These are phyloP conservation scores for Fagopyrum esculentum DNA, from an alignment of 148 eudicot species.

Conservation along the genomic window DNA sequence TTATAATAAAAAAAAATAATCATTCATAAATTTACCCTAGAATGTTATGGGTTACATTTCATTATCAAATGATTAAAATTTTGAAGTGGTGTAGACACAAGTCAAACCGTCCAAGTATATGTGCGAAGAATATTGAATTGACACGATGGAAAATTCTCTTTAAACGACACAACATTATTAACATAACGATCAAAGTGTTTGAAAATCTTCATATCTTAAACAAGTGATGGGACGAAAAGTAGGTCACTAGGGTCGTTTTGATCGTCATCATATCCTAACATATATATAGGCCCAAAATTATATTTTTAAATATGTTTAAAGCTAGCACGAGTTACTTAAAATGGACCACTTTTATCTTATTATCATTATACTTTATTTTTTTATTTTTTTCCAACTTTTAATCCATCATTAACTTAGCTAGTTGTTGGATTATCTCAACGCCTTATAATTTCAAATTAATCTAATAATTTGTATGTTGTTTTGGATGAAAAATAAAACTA, in stretches of 20 bases:
- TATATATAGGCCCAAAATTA: not conserved
- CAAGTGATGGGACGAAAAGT: not conserved
- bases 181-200: not conserved
- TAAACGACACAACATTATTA: not conserved
- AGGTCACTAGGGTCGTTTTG: not conserved
- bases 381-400: too few species aligned
- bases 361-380: too few species aligned
- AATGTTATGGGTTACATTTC: not conserved
- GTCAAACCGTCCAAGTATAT: not conserved
- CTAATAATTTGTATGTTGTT: too few species aligned
- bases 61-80: not conserved
- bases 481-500: too few species aligned
- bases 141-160: not conserved
- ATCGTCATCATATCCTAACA: not conserved
- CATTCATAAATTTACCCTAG: too few species aligned
- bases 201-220: not conserved
- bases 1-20: too few species aligned
- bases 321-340: not conserved
- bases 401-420: too few species aligned
- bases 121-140: not conserved
- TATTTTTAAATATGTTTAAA: not conserved
- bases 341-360: not conserved
- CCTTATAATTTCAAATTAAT: too few species aligned
- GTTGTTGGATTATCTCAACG: too few species aligned
- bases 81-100: not conserved